A percentile compares a stretch with the other conserved stretches of the same genome.
phyloP scores from a whole-genome alignment of 2,329 filamentous ascomycete genomes.

The Aspergillus cejpii region DNA sequence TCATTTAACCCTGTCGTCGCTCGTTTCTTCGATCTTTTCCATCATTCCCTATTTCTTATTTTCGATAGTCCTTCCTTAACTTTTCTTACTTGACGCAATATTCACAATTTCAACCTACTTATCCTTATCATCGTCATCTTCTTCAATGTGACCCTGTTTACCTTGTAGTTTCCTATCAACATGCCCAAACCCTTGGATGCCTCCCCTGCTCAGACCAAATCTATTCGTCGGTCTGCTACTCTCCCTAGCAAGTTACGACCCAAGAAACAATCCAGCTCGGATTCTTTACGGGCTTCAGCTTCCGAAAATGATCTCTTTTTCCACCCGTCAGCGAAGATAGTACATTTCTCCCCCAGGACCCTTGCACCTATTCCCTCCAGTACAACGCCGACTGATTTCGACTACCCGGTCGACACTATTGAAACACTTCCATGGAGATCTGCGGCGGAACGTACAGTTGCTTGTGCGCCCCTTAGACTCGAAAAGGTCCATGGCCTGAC shows the following conservation, averaged over 20 bases:
- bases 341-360: conserved; percentile 51
- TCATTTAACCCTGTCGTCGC: conserved; percentile 3
- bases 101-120: neutral
- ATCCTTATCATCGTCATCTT: neutral
- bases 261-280: conserved; percentile 24
- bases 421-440: conserved; percentile 67
- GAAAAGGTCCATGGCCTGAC: conserved; percentile 82
- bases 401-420: conserved; percentile 47
- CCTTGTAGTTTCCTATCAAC: conserved; percentile 14
- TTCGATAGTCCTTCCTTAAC: conserved; percentile 3
- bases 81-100: conserved; percentile 1
- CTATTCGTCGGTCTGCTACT: conserved; percentile 33
- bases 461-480: conserved; percentile 72
- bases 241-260: conserved; percentile 33
- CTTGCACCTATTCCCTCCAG: conserved; percentile 40
- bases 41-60: conserved; percentile 2
- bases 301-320: conserved; percentile 55
- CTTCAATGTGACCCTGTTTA: conserved; percentile 15
- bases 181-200: conserved; percentile 31
- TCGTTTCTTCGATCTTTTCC: conserved; percentile 3
- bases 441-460: conserved; percentile 72
- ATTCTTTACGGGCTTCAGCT: conserved; percentile 14
- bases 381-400: conserved; percentile 38
- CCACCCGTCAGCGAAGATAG: conserved; percentile 65
- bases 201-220: conserved; percentile 22